Evolutionary conservation across 1,139 yeast genomes (phyloP), one percentile per base, ranked within the genome.

Genomic region (Scheffersomyces titani): DNA sequence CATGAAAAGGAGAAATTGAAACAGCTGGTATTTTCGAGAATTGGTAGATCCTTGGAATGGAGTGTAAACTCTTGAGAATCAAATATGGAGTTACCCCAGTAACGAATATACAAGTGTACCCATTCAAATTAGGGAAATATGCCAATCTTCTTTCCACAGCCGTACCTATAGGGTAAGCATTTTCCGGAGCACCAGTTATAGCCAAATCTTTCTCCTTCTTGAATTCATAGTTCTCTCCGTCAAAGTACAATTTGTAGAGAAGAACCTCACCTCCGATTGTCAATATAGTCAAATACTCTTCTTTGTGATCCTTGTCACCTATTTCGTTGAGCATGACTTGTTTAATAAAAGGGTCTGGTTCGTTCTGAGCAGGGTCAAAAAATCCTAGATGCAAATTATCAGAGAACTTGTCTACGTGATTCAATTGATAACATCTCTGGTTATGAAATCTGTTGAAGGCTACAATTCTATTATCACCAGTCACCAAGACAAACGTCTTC

Each of bases 261-360:
- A 86, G 76, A 1, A 91, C 75, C 69, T 92, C 96, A 64, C 96
- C 96, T 55, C 94, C 93, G 67, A 87, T 83, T 0, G 97, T 91
- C 53, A 92, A 75, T 6, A 91, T 76, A 0, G 92, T 80, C 59
- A 92, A 70, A 68, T 86, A 87, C 63, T 90, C 93, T 45, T 76
- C 76, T 52, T 73, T 72, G 44, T 71, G 66, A 54, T 83, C 77
- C 24, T 77, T 72, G 63, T 89, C 91, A 3, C 97, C 97, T 50
- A 92, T 67, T 51, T 82, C 84, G 53, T 86, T 82, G 54, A 88
- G 79, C 65, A 88, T 81, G 2, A 89, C 82, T 69, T 90, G 94
- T 65, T 88, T 89, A 57, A 90, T 84, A 50, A 84, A 84, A 1
- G 94, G 93, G 72, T 89, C 94, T 7, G 92, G 92, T 21, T 86